Evolutionary conservation across 306 rosid genomes (phyloP).

Genomic region (Luffa acutangula): DNA sequence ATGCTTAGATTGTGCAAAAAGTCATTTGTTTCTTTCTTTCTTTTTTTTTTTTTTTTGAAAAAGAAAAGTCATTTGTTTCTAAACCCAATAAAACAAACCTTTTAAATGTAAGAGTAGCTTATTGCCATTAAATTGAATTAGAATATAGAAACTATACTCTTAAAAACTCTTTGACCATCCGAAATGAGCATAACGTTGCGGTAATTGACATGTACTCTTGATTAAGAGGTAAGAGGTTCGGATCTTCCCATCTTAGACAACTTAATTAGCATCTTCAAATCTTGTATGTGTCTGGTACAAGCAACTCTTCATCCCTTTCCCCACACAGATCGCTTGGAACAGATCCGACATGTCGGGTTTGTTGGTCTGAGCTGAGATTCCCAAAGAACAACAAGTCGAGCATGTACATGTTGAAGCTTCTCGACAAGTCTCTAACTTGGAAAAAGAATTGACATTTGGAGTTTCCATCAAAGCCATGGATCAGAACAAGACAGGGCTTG

Average conservation of each 20-base stretch:
- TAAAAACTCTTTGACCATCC: too few relatives aligned
- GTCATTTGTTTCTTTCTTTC: too few relatives aligned
- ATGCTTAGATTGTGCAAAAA: too few relatives aligned
- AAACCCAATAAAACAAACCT: too few relatives aligned
- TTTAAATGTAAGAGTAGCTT: too few relatives aligned
- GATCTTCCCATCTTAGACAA: neutral
- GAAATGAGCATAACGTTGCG: too few relatives aligned
- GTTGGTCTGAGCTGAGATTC: conserved; percentile 24
- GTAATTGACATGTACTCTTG: too few relatives aligned
- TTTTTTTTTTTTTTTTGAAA: too few relatives aligned
- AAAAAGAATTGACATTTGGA: conserved; percentile 26
- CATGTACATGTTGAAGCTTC: conserved; percentile 17
- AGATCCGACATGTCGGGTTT: conserved; percentile 16
- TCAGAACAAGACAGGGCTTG: conserved; percentile 15
- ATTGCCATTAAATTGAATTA: too few relatives aligned
- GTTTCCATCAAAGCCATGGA: conserved; percentile 38
- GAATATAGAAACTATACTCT: too few relatives aligned
- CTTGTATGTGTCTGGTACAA: conserved; percentile 21
- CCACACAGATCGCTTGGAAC: conserved; percentile 26
- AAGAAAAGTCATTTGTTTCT: too few relatives aligned
- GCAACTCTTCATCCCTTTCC: conserved; percentile 21
- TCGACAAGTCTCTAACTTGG: conserved; percentile 23
- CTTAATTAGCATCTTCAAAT: conserved; percentile 17
- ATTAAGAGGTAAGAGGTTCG: too few relatives aligned
- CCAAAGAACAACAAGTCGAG: conserved; percentile 33